Evolutionary conservation across 208 protist species (phyloP), one percentile per base, ranked within the genome.

Genomic region (Herpetomonas samuelpessoai): DNA sequence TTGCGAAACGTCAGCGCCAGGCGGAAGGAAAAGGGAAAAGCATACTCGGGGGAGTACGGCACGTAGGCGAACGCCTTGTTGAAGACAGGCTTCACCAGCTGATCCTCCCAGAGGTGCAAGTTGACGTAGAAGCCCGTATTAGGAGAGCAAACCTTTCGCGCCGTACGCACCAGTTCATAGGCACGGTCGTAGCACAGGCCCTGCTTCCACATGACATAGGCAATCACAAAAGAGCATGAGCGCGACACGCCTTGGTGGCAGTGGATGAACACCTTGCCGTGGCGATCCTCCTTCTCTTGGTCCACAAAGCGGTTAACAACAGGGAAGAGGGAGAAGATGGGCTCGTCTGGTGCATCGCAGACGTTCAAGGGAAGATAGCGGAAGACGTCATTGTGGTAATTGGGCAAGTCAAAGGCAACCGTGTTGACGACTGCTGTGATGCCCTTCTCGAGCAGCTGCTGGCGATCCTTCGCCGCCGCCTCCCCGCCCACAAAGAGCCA

Each of bases 201-300:
- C 16, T 81, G 25, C 53, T 83, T 66, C 89, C 88, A 96, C 92
- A 98, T 98, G 12, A 97, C 53, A 68, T 95, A 97, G 14, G 85
- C 81, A 64, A 98, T 95, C 6, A 96, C 74, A 52, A 96, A 85
- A 1, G 89, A 87, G 67, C 82, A 93, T 7, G 86, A 92, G 24
- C 92, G 91, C 2, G 89, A 96, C 18, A 97, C 92, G 54, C 95
- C 95, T 61, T 98, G 95, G 47, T 98, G 93, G 65, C 96, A 98
- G 71, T 98, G 96, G 30, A 98, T 81, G 45, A 97, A 94, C 21
- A 92, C 79, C 24, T 83, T 87, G 0, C 94, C 94, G 4, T 49
- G 31, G 21, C 62, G 75, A 19, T 16, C 19, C 7, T 58, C 27
- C 25, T 73, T 68, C 29, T 74, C 77, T 31, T 83, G 54, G 57